Evolutionary conservation across 176 grass and related monocot genomes (phyloP).

Genomic region (Cenchrus fungigraminus): DNA sequence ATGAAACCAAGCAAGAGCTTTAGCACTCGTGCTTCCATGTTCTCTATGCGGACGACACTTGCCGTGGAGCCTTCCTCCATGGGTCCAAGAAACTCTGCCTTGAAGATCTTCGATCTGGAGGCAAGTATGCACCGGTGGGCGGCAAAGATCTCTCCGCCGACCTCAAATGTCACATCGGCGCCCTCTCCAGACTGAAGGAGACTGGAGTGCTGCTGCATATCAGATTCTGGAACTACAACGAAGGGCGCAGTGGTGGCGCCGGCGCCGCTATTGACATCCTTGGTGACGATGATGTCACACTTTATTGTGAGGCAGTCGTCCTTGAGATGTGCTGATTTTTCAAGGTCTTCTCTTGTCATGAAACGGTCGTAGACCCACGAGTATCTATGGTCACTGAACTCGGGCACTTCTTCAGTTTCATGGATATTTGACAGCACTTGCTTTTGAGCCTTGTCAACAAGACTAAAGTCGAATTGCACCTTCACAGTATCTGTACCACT

Average conservation of each 20-base stretch:
- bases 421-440: neutral
- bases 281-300: neutral
- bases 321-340: neutral
- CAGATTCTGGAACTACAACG: neutral
- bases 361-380: neutral
- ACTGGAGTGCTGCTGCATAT: conserved; percentile 23
- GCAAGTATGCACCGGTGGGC: conserved; percentile 52
- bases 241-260: neutral
- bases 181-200: conserved; percentile 32
- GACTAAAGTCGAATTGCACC: too few species aligned
- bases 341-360: neutral
- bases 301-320: neutral
- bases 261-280: neutral
- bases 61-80: conserved; percentile 15
- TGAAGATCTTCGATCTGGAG: conserved; percentile 47
- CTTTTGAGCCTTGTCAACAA: neutral
- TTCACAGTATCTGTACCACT: too few species aligned
- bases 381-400: too few species aligned
- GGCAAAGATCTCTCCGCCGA: conserved; percentile 30
- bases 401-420: neutral
- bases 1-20: conserved; percentile 44
- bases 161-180: conserved; percentile 46
- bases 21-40: conserved; percentile 45
- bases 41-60: conserved; percentile 29
- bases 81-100: conserved; percentile 34